Percentiles rank a stretch among this genome's conserved stretches.
Evolutionary conservation across 441 rosid species (phyloP).

Genomic region (Jatropha podagrica): DNA sequence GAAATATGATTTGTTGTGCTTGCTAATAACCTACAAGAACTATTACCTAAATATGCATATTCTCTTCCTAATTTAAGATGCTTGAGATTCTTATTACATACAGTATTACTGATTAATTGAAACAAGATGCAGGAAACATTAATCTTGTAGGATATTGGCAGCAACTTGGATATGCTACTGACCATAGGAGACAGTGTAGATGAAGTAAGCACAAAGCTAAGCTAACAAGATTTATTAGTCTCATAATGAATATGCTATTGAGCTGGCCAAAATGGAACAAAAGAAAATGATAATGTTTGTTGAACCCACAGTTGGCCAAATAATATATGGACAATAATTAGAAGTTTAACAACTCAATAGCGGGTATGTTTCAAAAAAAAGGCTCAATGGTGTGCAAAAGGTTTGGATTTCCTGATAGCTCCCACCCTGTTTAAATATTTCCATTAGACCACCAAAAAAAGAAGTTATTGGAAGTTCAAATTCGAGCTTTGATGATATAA

Average conservation of each 20-base stretch:
- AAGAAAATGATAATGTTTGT: background rate
- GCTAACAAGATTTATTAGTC: constrained; percentile 1
- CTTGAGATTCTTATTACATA: constrained; percentile 10
- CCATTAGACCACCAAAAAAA: too few species aligned
- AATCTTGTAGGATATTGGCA: too few species aligned
- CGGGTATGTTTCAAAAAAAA: too few species aligned
- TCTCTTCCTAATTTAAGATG: background rate
- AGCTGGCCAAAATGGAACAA: constrained; percentile 3
- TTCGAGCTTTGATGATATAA: background rate
- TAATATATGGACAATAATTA: constrained; percentile 1
- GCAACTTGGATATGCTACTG: constrained; percentile 8
- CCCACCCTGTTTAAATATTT: too few species aligned
- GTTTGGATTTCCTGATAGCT: too few species aligned
- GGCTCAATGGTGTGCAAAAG: too few species aligned
- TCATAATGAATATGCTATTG: constrained; percentile 1
- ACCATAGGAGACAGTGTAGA: background rate
- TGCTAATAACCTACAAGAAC: background rate
- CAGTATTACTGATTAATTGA: background rate
- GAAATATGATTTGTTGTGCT: background rate
- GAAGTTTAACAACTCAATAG: background rate
- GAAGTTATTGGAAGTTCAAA: too few species aligned
- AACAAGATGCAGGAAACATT: background rate
- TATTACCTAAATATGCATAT: background rate
- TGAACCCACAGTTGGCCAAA: constrained; percentile 1
- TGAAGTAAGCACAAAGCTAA: constrained; percentile 8